Percentiles rank a stretch among this genome's conserved stretches.
These are phyloP conservation scores for Hippophae tibetana DNA, from an alignment of 306 rosid genomes.

Conservation along the genomic window DNA sequence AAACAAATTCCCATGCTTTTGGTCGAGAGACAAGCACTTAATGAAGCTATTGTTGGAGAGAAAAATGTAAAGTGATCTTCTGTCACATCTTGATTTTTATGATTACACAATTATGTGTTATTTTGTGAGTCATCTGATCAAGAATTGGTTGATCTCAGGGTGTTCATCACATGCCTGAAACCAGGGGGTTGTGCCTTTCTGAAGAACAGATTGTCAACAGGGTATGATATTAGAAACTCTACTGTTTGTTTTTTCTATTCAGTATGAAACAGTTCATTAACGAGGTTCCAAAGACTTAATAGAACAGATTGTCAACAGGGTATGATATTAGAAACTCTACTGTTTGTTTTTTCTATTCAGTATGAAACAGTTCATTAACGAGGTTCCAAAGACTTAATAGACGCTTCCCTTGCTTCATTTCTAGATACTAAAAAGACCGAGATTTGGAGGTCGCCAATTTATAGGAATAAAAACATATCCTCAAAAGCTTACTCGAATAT, in stretches of 20 bases:
- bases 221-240: slow-evolving; percentile 37
- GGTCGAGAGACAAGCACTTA: slow-evolving; percentile 94
- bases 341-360: slow-evolving; percentile 4
- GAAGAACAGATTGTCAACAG: slow-evolving; percentile 94
- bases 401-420: neutral
- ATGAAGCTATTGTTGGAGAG: slow-evolving; percentile 93
- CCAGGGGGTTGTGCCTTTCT: slow-evolving; percentile 94
- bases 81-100: neutral
- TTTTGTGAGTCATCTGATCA: slow-evolving; percentile 17
- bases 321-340: slow-evolving; percentile 26
- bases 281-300: neutral
- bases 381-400: neutral
- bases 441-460: slow-evolving; percentile 34
- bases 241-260: slow-evolving; percentile 1
- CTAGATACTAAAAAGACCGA: slow-evolving; percentile 42
- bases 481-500: slow-evolving; percentile 62
- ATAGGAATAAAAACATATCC: slow-evolving; percentile 66
- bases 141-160: slow-evolving; percentile 49
- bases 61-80: slow-evolving; percentile 43
- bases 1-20: slow-evolving; percentile 98
- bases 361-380: slow-evolving; percentile 5
- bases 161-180: slow-evolving; percentile 90
- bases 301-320: slow-evolving; percentile 92
- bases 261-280: slow-evolving; percentile 9
- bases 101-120: neutral